Evolutionary conservation across 208 protist species (phyloP), one percentile per base, ranked within the genome.

Genomic region (Crithidia fasciculata): DNA sequence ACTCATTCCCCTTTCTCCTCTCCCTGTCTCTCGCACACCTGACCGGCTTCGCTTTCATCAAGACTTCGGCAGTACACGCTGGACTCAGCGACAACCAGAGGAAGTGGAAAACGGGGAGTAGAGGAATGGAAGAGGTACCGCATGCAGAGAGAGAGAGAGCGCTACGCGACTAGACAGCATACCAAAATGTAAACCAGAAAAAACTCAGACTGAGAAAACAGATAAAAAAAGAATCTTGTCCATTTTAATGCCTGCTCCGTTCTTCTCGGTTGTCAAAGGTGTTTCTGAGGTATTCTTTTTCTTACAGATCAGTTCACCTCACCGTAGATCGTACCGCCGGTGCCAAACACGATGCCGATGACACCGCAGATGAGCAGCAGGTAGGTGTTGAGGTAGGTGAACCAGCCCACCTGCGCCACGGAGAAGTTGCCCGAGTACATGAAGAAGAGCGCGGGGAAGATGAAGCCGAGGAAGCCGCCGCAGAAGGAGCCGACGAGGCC

Each of bases 381-480:
- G 69, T 94, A 94, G 4, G 91, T 96, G 60, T 45, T 70, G 49
- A 93, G 39, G 60, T 86, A 96, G 78, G 94, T 86, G 56, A 90
- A 83, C 66, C 75, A 81, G 53, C 89, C 89, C 28, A 94, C 89
- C 47, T 52, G 67, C n/a, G n/a, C n/a, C n/a, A n/a, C n/a, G n/a
- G n/a, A n/a, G n/a, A n/a, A n/a, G 82, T 84, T 76, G 43, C 86
- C 89, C 12, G 74, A 75, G 74, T 93, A 92, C 92, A 96, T 91
- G 63, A 86, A 74, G 77, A 92, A 95, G n/a, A 93, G 72, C 12
- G 91, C 91, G 2, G 93, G 90, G 62, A 87, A 87, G 76, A 94
- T 85, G 71, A 97, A 97, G 41, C 93, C 88, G 59, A 96, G 75
- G 63, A 90, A 86, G 19, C 87, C 88, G 44, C 89, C 89, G 57